These are phyloP conservation scores for Boletus tylopilopsis DNA, from an alignment of 768 basidiomycete genomes.

Conservation along the genomic window DNA sequence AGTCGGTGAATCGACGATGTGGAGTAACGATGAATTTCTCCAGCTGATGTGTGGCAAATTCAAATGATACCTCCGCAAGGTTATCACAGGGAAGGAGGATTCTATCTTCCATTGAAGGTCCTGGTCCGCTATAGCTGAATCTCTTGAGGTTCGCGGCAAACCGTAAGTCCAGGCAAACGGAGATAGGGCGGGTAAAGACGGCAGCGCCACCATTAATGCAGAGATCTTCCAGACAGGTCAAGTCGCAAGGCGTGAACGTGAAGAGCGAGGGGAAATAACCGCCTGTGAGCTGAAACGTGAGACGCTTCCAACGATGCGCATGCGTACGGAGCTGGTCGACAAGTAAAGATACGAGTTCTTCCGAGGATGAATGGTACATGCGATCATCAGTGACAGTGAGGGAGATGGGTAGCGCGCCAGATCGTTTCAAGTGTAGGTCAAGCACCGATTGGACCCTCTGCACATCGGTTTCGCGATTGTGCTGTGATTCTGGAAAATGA, in stretches of 20 bases:
- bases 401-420: slow-evolving; percentile 9
- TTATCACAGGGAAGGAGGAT: slow-evolving; percentile 10
- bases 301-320: no score
- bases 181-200: neutral
- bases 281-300: neutral
- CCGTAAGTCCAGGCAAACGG: neutral
- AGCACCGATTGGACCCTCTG: neutral
- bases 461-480: neutral
- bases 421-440: slow-evolving; percentile 12
- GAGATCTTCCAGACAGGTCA: slow-evolving; percentile 13
- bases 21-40: slow-evolving; percentile 1
- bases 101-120: neutral
- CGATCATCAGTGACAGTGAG: slow-evolving; percentile 19
- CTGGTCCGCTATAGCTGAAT: slow-evolving; percentile 12
- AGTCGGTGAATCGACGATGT: neutral
- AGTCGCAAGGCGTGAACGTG: slow-evolving; percentile 11
- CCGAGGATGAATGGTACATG: neutral
- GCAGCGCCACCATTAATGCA: slow-evolving; percentile 1
- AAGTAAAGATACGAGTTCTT: slow-evolving; percentile 2
- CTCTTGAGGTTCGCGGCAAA: slow-evolving; percentile 12
- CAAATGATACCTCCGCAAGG: slow-evolving; percentile 14
- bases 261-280: slow-evolving; percentile 10
- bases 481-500: neutral
- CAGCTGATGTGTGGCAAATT: slow-evolving; percentile 4
- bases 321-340: slow-evolving; percentile 3